Percentiles rank a stretch among this genome's conserved stretches.
Evolutionary conservation across 2,329 filamentous ascomycete species (phyloP).

Genomic region (Lithohypha guttulata): DNA sequence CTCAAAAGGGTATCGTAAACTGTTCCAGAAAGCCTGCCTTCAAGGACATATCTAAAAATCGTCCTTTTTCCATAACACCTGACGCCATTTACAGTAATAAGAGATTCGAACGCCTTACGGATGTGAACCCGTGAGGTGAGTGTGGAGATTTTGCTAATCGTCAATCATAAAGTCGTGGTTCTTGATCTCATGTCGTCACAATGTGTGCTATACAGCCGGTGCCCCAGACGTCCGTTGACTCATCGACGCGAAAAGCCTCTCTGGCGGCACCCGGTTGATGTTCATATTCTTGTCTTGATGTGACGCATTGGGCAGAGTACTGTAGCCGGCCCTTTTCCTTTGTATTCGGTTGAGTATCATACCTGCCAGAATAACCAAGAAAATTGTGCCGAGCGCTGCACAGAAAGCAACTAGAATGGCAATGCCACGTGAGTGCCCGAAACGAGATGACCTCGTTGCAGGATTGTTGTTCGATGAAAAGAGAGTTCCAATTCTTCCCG

Average conservation of each 20-base stretch:
- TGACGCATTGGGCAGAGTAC: conserved; percentile 33
- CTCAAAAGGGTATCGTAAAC: conserved; percentile 1
- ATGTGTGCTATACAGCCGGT: conserved; percentile 6
- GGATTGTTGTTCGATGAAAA: conserved; percentile 75
- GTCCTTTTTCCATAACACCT: too few species aligned
- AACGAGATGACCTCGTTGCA: conserved; percentile 51
- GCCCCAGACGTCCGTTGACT: conserved; percentile 11
- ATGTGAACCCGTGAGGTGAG: too few species aligned
- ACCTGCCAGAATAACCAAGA: conserved; percentile 37
- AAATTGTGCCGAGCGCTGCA: conserved; percentile 37
- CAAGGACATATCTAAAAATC: too few species aligned
- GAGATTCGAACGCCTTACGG: too few species aligned
- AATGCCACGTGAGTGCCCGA: conserved; percentile 35
- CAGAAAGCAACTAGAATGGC: conserved; percentile 38
- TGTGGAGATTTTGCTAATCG: too few species aligned
- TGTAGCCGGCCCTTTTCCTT: conserved; percentile 37
- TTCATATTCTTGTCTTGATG: conserved; percentile 37
- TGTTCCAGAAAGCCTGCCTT: background rate
- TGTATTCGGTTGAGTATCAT: conserved; percentile 39
- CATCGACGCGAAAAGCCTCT: conserved; percentile 32
- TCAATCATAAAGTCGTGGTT: background rate
- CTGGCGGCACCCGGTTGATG: conserved; percentile 36
- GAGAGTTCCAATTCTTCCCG: conserved; percentile 66
- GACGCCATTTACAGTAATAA: too few species aligned
- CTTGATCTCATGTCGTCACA: background rate